Conservation (phyloP, 305 asterid genomes). For the Plantago coronopus region DNA sequence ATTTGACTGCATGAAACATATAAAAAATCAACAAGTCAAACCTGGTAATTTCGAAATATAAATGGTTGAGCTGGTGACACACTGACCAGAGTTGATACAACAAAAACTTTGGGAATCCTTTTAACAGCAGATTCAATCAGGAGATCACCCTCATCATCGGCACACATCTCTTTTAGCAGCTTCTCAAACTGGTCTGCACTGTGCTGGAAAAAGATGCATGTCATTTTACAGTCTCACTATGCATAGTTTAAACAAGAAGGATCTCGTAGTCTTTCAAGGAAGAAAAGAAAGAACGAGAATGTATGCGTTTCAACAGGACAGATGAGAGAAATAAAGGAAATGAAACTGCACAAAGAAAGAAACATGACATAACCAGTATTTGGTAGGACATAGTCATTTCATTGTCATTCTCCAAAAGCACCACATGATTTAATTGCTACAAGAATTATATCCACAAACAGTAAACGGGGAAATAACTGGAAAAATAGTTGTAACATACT, state of each 20-base stretch:
- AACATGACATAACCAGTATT: slow-evolving; percentile 20
- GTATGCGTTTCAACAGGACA: slow-evolving; percentile 3
- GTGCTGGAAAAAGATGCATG: slow-evolving; percentile 72
- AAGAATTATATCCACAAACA: no score
- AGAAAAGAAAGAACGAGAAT: not conserved
- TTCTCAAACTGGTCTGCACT: slow-evolving; percentile 99
- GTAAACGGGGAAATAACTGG: no score
- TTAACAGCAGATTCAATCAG: slow-evolving; percentile 92
- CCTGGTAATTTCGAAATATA: slow-evolving; percentile 99
- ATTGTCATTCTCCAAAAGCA: slow-evolving; percentile 11
- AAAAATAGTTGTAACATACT: slow-evolving; percentile 40
- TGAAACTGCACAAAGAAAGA: slow-evolving; percentile 8
- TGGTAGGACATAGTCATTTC: not conserved
- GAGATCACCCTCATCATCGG: slow-evolving; percentile 98
- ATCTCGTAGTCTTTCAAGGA: slow-evolving; percentile 7
- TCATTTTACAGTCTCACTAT: slow-evolving; percentile 24
- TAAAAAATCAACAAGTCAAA: slow-evolving; percentile 21
- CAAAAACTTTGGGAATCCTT: slow-evolving; percentile 91
- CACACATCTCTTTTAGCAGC: slow-evolving; percentile 90
- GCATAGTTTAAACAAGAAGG: slow-evolving; percentile 16
- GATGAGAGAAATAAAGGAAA: slow-evolving; percentile 14
- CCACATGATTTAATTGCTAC: slow-evolving; percentile 7
- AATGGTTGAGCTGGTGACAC: slow-evolving; percentile 97
- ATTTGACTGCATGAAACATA: not conserved
- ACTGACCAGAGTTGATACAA: slow-evolving; percentile 91